Conservation (phyloP, 1,284 basidiomycete species). For the Pseudozyma thailandica region DNA sequence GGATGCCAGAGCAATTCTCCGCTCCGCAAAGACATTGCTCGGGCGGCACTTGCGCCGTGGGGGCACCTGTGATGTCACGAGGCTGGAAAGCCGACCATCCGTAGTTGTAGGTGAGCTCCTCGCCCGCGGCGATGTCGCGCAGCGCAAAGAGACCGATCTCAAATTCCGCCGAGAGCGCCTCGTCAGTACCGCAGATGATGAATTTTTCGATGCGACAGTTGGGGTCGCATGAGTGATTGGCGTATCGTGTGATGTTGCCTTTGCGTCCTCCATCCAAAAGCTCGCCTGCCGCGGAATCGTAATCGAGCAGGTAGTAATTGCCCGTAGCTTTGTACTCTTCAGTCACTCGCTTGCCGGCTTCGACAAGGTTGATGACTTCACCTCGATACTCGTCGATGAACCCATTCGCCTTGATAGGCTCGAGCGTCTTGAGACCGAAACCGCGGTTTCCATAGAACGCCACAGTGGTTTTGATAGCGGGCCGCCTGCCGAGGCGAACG, state of each 20-base stretch:
- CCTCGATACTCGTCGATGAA: conserved; percentile 65
- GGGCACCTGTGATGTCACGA: conserved; percentile 49
- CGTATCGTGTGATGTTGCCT: conserved; percentile 63
- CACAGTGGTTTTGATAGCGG: conserved; percentile 43
- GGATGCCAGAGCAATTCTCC: conserved; percentile 52
- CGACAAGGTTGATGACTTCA: conserved; percentile 58
- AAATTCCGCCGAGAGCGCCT: conserved; percentile 58
- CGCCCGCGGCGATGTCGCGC: conserved; percentile 60
- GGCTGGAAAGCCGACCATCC: conserved; percentile 59
- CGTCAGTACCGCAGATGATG: conserved; percentile 60
- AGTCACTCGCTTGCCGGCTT: conserved; percentile 52
- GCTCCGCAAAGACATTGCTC: conserved; percentile 57
- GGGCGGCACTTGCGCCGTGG: conserved; percentile 21
- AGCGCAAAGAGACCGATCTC: conserved; percentile 62
- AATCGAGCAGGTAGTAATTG: conserved; percentile 63
- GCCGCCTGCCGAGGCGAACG: conserved; percentile 55
- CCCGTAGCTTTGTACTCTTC: conserved; percentile 56
- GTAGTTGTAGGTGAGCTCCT: conserved; percentile 65
- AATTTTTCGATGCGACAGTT: conserved; percentile 64
- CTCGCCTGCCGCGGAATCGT: conserved; percentile 62
- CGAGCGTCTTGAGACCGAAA: conserved; percentile 57
- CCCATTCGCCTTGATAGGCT: conserved; percentile 47
- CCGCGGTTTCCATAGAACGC: conserved; percentile 57
- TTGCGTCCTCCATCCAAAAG: conserved; percentile 60
- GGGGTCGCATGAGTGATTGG: conserved; percentile 64